Evolutionary conservation across 1,284 basidiomycete genomes (phyloP).

Genomic region (Ustilago tritici): DNA sequence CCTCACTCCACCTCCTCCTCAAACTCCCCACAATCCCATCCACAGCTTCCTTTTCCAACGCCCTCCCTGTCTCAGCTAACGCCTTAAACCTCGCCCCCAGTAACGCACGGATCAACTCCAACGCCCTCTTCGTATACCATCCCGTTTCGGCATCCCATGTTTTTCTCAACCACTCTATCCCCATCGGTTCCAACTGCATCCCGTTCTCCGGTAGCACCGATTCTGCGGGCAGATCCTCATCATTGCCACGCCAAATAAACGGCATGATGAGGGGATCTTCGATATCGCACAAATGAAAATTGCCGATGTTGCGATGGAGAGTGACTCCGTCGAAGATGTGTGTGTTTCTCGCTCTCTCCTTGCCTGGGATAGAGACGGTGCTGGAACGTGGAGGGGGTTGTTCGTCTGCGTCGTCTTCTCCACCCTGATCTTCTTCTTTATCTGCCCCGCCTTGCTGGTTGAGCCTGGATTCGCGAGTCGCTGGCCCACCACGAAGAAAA

Average conservation of each 20-base stretch:
- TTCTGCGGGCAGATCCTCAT: constrained; percentile 2
- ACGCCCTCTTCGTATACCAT: constrained; percentile 54
- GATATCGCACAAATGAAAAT: constrained; percentile 94
- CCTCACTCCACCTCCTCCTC: constrained; percentile 30
- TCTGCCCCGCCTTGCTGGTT: not conserved
- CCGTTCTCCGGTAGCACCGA: not conserved
- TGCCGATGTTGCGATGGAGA: constrained; percentile 82
- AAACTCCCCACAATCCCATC: constrained; percentile 16
- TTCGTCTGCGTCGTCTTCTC: constrained; percentile 3
- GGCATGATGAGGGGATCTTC: constrained; percentile 76
- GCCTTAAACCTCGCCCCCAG: constrained; percentile 48
- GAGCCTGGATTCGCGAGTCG: not conserved
- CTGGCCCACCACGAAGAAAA: constrained; percentile 33
- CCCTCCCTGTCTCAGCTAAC: constrained; percentile 23
- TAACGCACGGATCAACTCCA: constrained; percentile 51
- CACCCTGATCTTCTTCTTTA: constrained; percentile 7
- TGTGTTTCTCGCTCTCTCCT: constrained; percentile 70
- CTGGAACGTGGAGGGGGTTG: constrained; percentile 4
- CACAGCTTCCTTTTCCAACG: constrained; percentile 8
- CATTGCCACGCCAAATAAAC: constrained; percentile 38
- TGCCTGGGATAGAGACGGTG: constrained; percentile 3
- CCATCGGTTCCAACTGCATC: not conserved
- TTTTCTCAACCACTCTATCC: constrained; percentile 18
- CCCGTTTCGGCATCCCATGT: constrained; percentile 45
- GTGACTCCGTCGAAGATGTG: constrained; percentile 90